Percentiles rank a stretch among this genome's conserved stretches.
Conservation (phyloP, 306 rosid genomes). For the Acacia melanoxylon region DNA sequence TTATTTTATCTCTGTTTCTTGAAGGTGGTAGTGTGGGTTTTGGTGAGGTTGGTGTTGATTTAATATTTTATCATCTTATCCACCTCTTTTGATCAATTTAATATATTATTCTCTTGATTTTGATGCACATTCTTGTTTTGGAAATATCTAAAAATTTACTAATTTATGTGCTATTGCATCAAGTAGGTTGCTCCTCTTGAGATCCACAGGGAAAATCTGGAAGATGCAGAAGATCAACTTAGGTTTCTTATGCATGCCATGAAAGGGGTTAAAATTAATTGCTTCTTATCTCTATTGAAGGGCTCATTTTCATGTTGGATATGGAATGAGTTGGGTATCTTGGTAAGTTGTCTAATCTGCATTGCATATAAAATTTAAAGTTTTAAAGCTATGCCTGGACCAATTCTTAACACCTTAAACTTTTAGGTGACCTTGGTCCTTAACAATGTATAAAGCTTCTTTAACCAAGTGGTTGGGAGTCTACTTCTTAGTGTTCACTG, state of each 20-base stretch:
- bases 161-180: conserved; percentile 25
- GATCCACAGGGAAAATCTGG: conserved; percentile 61
- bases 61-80: conserved; percentile 16
- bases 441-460: conserved; percentile 4
- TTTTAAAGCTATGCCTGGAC: background rate
- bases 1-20: conserved; percentile 71
- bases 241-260: conserved; percentile 69
- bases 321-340: conserved; percentile 76
- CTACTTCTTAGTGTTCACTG: background rate
- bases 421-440: background rate
- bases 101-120: conserved; percentile 1
- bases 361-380: background rate
- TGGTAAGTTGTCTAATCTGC: conserved; percentile 51
- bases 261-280: conserved; percentile 52
- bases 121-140: background rate
- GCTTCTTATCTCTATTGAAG: conserved; percentile 69
- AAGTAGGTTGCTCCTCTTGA: conserved; percentile 88
- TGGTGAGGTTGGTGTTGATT: conserved; percentile 81
- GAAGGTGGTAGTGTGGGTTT: conserved; percentile 84
- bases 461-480: background rate
- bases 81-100: background rate
- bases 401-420: conserved; percentile 2
- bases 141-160: conserved; percentile 11
- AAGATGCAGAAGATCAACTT: conserved; percentile 87
- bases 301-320: conserved; percentile 90